Percentiles rank a stretch among this genome's conserved stretches.
Conservation (phyloP, 2,329 filamentous ascomycete species). For the Tolypocladium album region DNA sequence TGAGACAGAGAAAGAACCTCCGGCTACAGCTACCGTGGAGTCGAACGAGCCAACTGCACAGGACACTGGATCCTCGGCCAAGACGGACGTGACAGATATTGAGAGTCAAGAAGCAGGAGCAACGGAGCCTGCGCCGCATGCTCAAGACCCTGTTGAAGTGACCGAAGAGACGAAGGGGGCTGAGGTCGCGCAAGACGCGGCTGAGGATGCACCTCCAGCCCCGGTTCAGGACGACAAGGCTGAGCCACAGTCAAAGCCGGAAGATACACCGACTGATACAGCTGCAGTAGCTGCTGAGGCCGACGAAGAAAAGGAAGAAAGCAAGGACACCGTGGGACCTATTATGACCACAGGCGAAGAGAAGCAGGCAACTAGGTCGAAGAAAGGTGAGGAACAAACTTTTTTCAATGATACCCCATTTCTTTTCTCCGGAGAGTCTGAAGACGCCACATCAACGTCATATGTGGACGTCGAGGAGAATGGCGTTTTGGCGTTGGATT, state of each 20-base stretch:
- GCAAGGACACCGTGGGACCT: constrained; percentile 27
- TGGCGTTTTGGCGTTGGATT: constrained; percentile 17
- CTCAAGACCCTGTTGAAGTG: constrained; percentile 1
- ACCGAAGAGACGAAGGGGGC: constrained; percentile 1
- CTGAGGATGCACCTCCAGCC: background rate
- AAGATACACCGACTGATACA: background rate
- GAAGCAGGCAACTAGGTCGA: constrained; percentile 17
- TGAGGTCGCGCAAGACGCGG: background rate
- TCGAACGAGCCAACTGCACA: background rate
- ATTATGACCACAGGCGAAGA: constrained; percentile 20
- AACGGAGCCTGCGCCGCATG: background rate
- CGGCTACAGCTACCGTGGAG: constrained; percentile 7
- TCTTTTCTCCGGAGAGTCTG: constrained; percentile 21
- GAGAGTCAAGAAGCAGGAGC: background rate
- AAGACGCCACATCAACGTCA: constrained; percentile 14
- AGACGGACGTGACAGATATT: background rate
- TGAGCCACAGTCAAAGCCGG: constrained; percentile 18
- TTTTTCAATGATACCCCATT: constrained; percentile 26
- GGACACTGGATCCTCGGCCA: background rate
- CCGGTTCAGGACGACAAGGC: background rate
- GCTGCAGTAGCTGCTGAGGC: constrained; percentile 2
- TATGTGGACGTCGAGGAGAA: constrained; percentile 12
- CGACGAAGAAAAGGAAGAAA: constrained; percentile 20
- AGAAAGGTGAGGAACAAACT: constrained; percentile 33
- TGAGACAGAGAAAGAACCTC: background rate